A percentile compares a stretch with the other conserved stretches of the same genome.
Conservation (phyloP, 2,329 filamentous ascomycete species). For the Fragosphaeria purpurea region DNA sequence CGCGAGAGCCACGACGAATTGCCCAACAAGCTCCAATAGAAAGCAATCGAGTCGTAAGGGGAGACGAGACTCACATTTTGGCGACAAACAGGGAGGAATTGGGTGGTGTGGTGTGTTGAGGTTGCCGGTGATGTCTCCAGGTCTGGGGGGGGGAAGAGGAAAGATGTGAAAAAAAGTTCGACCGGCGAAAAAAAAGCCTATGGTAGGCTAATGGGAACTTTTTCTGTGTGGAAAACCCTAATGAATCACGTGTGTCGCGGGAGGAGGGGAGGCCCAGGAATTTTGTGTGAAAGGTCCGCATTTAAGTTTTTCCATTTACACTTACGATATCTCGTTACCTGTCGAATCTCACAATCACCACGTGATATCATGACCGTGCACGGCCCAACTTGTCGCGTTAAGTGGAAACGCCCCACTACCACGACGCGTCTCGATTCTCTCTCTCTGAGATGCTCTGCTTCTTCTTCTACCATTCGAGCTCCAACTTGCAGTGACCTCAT, state of each 20-base stretch:
- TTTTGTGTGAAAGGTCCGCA: not conserved
- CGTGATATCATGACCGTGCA: not conserved
- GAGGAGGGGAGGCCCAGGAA: not conserved
- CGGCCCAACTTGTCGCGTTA: constrained; percentile 8
- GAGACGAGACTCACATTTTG: constrained; percentile 10
- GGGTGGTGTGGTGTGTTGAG: constrained; percentile 1
- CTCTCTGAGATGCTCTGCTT: not conserved
- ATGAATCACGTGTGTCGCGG: constrained; percentile 8
- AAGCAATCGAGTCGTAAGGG: not conserved
- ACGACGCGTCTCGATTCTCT: constrained; percentile 10
- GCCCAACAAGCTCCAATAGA: not conserved
- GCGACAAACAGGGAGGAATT: constrained; percentile 1
- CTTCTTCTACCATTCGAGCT: not conserved
- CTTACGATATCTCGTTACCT: not conserved
- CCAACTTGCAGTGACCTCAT: too few species aligned
- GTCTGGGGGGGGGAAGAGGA: constrained; percentile 4
- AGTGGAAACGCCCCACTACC: constrained; percentile 4
- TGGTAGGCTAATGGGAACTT: constrained; percentile 4
- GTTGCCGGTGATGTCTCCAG: constrained; percentile 6
- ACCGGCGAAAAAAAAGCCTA: constrained; percentile 6
- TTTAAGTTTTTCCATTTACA: not conserved
- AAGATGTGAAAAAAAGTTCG: constrained; percentile 7
- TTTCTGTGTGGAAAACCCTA: constrained; percentile 13
- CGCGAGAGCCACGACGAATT: too few species aligned
- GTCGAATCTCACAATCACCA: too few species aligned